Percentiles rank a stretch among this genome's conserved stretches.
Evolutionary conservation across 2,329 filamentous ascomycete genomes (phyloP).

Genomic region (Botrytis elliptica): DNA sequence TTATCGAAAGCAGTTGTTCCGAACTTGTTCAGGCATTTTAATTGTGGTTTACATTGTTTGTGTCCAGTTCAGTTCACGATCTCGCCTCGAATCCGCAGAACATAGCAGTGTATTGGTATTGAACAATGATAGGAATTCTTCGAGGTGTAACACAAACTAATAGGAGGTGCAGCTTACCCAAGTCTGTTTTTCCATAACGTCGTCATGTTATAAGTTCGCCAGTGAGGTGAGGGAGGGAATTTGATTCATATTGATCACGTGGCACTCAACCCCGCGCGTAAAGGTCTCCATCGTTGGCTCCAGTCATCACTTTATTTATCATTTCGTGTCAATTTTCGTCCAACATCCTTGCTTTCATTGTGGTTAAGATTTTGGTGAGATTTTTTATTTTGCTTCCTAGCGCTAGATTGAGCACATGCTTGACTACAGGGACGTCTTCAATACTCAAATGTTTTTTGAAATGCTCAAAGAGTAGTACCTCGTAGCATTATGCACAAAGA

Average conservation of each 20-base stretch:
- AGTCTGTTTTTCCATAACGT: not conserved
- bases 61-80: not conserved
- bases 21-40: not conserved
- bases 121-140: not conserved
- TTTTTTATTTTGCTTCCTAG: not conserved
- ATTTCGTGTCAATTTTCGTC: not conserved
- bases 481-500: not conserved
- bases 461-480: not conserved
- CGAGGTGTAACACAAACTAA: rapidly evolving
- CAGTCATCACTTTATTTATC: not conserved
- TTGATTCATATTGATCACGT: not conserved
- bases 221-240: not conserved
- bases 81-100: not conserved
- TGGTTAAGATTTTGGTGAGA: no score
- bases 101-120: not conserved
- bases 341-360: not conserved
- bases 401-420: not conserved
- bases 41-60: not conserved
- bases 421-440: rapidly evolving
- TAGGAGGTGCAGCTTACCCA: rapidly evolving
- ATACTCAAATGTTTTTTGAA: not conserved
- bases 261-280: rapidly evolving
- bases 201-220: not conserved
- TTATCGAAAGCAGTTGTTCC: not conserved
- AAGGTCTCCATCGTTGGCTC: not conserved